These are phyloP conservation scores for Mortierella hygrophila DNA, from an alignment of 192 early-diverging fungal genomes.

Conservation along the genomic window DNA sequence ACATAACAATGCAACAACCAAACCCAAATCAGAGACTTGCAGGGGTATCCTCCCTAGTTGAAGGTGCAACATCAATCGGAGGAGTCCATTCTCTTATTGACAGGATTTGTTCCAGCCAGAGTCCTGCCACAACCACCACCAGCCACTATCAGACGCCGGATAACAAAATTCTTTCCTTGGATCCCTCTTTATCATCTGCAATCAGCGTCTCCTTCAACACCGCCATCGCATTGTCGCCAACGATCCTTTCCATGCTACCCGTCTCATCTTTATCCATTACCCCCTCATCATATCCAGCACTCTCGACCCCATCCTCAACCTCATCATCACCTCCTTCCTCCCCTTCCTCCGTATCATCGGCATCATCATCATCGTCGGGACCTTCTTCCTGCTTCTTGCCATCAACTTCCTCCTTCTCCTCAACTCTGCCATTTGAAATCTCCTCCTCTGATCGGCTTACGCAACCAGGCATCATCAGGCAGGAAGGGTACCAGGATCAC, in stretches of 20 bases:
- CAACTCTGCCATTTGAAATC: not conserved
- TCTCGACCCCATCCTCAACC: no score
- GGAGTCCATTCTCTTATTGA: not conserved
- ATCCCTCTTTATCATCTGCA: not conserved
- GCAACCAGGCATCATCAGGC: not conserved
- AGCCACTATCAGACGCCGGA: not conserved
- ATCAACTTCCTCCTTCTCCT: not conserved
- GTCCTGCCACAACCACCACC: not conserved
- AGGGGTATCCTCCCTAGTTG: no score
- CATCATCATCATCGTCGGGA: not conserved
- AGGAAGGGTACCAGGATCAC: not conserved
- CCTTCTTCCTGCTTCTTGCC: not conserved
- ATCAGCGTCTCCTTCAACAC: not conserved
- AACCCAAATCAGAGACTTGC: not conserved
- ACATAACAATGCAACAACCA: not conserved
- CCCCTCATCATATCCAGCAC: not conserved
- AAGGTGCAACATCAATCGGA: not conserved
- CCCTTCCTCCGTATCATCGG: not conserved
- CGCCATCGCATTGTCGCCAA: not conserved
- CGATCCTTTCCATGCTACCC: not conserved
- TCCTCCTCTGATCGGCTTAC: not conserved
- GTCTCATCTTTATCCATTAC: not conserved
- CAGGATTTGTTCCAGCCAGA: not conserved
- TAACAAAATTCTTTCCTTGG: not conserved
- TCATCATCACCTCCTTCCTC: no score